Evolutionary conservation across 1,284 basidiomycete genomes (phyloP), one percentile per base, ranked within the genome.

Genomic region (Tremellales sp.): DNA sequence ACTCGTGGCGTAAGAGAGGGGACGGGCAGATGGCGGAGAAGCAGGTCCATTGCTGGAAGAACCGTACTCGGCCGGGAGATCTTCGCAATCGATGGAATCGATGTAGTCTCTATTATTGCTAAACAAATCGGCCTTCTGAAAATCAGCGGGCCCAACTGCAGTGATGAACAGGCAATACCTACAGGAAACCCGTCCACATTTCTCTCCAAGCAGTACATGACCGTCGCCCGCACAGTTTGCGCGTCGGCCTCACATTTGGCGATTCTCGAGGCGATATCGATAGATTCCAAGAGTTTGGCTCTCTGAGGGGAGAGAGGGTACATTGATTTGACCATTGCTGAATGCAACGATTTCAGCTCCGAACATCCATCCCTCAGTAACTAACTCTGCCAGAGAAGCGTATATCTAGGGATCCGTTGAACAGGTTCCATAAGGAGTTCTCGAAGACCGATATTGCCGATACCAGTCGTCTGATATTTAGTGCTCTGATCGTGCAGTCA

Each of bases 391-490:
- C 97, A 89, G 54, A 99, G 78, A 21, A 99, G 78, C 2, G 90
- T 95, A 73, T 98, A 98, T 47, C 94, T 79, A 1, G 95, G 93
- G 55, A 98, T 90, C 24, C 95, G 84, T 70, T 99, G 95, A n/a
- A 97, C 89, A n/a, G 95, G 95, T 65, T 98, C 95, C 82, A 97
- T 97, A 34, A 99, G 78, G 34, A 99, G 81, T 70, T 98, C 94
- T 18, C 90, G 82, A 33, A 99, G 77, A 12, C 94, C 92, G 40
- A 93, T 81, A 49, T 92, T 94, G 55, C 79, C 82, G 29, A 83
- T 76, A 48, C 91, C 91, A 12, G 84, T 79, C 3, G 83, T 83
- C 53, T 87, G 83, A 65, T 93, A 91, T 76, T 95, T 94, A 57
- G 89, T 87, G 45, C 84, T 83, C 88, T 92, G 58, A 51, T 40